A percentile compares a stretch with the other conserved stretches of the same genome.
phyloP scores from a whole-genome alignment of 768 basidiomycete species.

The Pholiota molesta region DNA sequence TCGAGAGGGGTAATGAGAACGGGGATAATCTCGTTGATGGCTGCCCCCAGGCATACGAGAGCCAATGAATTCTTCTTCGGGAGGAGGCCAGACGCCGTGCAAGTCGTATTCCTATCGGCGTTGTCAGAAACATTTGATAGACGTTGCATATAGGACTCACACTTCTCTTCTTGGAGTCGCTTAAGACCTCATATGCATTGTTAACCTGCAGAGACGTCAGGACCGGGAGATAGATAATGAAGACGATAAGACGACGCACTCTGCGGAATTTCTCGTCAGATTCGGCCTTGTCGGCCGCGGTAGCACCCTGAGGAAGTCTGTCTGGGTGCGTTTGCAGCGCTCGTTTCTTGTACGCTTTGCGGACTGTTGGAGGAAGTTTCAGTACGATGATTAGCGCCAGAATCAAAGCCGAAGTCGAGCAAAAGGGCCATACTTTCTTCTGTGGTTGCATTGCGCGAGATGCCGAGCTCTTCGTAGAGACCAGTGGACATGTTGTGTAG shows the following conservation, averaged over 20 bases:
- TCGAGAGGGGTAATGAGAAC: slow-evolving; percentile 26
- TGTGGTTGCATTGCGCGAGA: slow-evolving; percentile 53
- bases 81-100: slow-evolving; percentile 78
- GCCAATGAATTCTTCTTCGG: slow-evolving; percentile 34
- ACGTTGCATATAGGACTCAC: slow-evolving; percentile 31
- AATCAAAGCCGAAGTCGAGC: neutral
- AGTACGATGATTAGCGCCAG: neutral
- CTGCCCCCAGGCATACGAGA: slow-evolving; percentile 24
- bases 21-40: slow-evolving; percentile 25
- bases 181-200: slow-evolving; percentile 79
- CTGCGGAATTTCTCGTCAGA: slow-evolving; percentile 61
- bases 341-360: slow-evolving; percentile 76
- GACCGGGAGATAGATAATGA: neutral
- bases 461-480: slow-evolving; percentile 67
- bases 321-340: slow-evolving; percentile 81
- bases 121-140: neutral
- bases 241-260: slow-evolving; percentile 23
- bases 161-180: slow-evolving; percentile 59
- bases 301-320: slow-evolving; percentile 58
- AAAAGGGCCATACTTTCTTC: slow-evolving; percentile 61
- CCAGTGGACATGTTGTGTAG: slow-evolving; percentile 47
- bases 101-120: slow-evolving; percentile 61
- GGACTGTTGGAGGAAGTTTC: slow-evolving; percentile 45
- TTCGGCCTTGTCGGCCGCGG: slow-evolving; percentile 55
- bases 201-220: slow-evolving; percentile 51